phyloP scores from a whole-genome alignment of 73 alveolate species.

The Tetrahymena elliotti region DNA sequence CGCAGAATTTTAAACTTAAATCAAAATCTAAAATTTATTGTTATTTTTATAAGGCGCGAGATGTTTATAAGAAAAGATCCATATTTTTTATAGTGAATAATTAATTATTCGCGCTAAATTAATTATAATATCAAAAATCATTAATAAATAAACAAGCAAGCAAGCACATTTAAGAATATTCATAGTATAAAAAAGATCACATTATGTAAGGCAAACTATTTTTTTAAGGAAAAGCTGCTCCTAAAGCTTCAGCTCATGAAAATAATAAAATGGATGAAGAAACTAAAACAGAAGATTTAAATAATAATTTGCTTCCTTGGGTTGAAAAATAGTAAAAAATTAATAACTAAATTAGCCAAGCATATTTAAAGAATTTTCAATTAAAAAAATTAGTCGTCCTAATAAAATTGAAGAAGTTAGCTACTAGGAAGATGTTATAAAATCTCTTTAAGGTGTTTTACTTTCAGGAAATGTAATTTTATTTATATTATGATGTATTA shows the following conservation, averaged over 20 bases:
- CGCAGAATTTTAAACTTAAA: not conserved
- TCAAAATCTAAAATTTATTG: not conserved
- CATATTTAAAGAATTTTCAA: not conserved
- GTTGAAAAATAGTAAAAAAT: slow-evolving; percentile 33
- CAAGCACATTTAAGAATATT: not conserved
- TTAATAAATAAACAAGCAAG: not conserved
- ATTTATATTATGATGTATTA: not conserved
- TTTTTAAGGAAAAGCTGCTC: not conserved
- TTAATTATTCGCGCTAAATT: not conserved
- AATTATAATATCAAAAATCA: not conserved
- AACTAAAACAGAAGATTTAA: not conserved
- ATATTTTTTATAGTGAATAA: too few species aligned
- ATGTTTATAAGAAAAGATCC: not conserved
- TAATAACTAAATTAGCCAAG: not conserved
- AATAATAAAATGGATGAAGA: not conserved
- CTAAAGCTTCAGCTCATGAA: not conserved
- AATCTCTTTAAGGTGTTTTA: slow-evolving; percentile 53
- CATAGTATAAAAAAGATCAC: not conserved
- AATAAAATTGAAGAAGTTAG: slow-evolving; percentile 55
- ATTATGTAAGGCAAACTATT: not conserved
- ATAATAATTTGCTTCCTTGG: slow-evolving; percentile 21
- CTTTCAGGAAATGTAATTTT: slow-evolving; percentile 46
- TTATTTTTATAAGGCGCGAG: not conserved
- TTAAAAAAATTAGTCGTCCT: slow-evolving; percentile 50
- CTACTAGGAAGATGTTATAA: slow-evolving; percentile 73